These are phyloP conservation scores for Selaginella tamariscina DNA, from an alignment of 75 land plant genomes.

Conservation along the genomic window DNA sequence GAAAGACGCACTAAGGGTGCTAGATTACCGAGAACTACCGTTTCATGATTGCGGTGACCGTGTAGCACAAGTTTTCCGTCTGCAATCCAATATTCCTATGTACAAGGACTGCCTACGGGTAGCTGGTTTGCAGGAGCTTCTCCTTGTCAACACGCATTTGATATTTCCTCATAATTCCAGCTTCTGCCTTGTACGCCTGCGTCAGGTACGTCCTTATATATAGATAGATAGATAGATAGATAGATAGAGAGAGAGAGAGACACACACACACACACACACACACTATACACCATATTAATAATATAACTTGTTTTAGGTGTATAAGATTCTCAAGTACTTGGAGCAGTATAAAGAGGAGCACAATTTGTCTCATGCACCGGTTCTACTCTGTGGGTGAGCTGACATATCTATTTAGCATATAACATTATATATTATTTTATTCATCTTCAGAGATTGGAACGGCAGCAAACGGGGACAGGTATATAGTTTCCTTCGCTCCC, in stretches of 20 bases:
- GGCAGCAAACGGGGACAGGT: constrained; percentile 9
- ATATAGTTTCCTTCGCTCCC: constrained; percentile 5
- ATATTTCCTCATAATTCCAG: constrained; percentile 9
- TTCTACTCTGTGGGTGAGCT: constrained; percentile 7
- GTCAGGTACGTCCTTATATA: neutral
- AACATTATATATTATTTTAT: neutral
- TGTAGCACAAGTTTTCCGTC: neutral
- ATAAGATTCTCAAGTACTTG: constrained; percentile 8
- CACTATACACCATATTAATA: neutral
- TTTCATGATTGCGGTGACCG: constrained; percentile 12
- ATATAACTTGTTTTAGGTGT: constrained; percentile 3
- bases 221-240: neutral
- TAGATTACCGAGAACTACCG: constrained; percentile 6
- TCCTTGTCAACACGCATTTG: constrained; percentile 7
- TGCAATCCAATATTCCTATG: neutral
- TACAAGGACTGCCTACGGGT: neutral
- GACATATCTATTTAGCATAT: neutral
- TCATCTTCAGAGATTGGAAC: constrained; percentile 7
- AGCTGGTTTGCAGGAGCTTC: neutral
- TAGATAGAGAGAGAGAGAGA: neutral
- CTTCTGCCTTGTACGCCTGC: constrained; percentile 1
- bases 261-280: no score
- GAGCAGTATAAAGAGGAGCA: constrained; percentile 3
- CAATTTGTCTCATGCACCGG: neutral
- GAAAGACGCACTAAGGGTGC: neutral